Evolutionary conservation across 768 basidiomycete genomes (phyloP).

Genomic region (Tricholoma bakamatsutake): DNA sequence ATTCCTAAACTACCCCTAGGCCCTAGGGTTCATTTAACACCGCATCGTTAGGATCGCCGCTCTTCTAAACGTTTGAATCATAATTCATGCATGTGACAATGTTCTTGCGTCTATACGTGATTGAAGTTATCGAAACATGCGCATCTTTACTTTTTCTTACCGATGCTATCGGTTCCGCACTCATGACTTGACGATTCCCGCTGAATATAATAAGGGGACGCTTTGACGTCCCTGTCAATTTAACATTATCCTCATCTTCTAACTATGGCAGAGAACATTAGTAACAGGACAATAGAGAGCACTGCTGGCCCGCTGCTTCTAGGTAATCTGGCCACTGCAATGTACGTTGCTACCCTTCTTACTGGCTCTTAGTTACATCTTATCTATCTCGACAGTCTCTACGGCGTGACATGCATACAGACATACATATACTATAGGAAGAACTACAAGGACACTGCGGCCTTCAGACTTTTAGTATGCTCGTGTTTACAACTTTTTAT

Average conservation of each 20-base stretch:
- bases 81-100: too few species aligned
- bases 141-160: too few species aligned
- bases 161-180: too few species aligned
- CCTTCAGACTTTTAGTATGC: conserved; percentile 7
- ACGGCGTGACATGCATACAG: conserved; percentile 12
- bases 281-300: background rate
- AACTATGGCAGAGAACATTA: background rate
- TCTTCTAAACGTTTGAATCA: too few species aligned
- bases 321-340: background rate
- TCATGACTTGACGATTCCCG: too few species aligned
- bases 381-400: conserved; percentile 20
- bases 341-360: background rate
- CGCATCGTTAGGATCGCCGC: too few species aligned
- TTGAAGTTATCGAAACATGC: too few species aligned
- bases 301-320: background rate
- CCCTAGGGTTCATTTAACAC: too few species aligned
- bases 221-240: background rate
- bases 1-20: too few species aligned
- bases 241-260: background rate
- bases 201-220: too few species aligned
- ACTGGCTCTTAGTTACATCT: background rate
- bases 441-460: background rate
- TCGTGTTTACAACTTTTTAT: background rate
- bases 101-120: too few species aligned
- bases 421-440: conserved; percentile 7